Percentiles rank a stretch among this genome's conserved stretches.
These are phyloP conservation scores for Astragalus membranaceus DNA, from an alignment of 306 rosid species.

Conservation along the genomic window DNA sequence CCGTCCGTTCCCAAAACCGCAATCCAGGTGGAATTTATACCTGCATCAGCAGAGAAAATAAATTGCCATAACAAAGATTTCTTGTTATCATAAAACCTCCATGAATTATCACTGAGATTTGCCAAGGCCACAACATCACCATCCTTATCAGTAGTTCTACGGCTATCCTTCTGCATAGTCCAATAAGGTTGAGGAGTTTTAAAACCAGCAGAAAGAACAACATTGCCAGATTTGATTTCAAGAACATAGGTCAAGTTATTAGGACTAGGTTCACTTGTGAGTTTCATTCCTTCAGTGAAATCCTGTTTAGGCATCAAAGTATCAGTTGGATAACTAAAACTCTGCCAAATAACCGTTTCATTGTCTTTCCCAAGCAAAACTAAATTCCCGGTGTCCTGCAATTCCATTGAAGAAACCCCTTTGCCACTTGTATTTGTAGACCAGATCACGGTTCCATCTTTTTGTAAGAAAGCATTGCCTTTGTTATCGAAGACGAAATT, in stretches of 20 bases:
- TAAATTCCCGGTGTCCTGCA: constrained; percentile 70
- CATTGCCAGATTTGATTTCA: constrained; percentile 64
- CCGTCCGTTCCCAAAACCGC: constrained; percentile 71
- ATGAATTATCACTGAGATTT: constrained; percentile 57
- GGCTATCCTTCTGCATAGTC: constrained; percentile 60
- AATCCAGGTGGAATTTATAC: constrained; percentile 54
- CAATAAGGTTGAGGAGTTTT: constrained; percentile 74
- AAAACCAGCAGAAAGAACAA: constrained; percentile 60
- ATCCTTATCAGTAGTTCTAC: constrained; percentile 41
- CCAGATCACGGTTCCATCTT: constrained; percentile 52
- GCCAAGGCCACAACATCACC: constrained; percentile 46
- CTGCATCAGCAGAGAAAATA: constrained; percentile 30
- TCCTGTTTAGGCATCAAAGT: constrained; percentile 65
- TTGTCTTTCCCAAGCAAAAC: constrained; percentile 47
- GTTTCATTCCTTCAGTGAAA: constrained; percentile 70
- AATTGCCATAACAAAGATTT: constrained; percentile 68
- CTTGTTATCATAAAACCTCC: constrained; percentile 65
- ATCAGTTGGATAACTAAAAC: constrained; percentile 81
- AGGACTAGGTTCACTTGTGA: constrained; percentile 41
- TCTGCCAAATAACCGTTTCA: constrained; percentile 54
- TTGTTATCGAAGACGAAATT: constrained; percentile 48
- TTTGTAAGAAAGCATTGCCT: constrained; percentile 47
- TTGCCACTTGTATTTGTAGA: constrained; percentile 44
- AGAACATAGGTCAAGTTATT: constrained; percentile 55
- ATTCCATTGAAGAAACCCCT: constrained; percentile 53